phyloP scores from a whole-genome alignment of 495 filamentous ascomycete species.

The Penicillium ucsense region DNA sequence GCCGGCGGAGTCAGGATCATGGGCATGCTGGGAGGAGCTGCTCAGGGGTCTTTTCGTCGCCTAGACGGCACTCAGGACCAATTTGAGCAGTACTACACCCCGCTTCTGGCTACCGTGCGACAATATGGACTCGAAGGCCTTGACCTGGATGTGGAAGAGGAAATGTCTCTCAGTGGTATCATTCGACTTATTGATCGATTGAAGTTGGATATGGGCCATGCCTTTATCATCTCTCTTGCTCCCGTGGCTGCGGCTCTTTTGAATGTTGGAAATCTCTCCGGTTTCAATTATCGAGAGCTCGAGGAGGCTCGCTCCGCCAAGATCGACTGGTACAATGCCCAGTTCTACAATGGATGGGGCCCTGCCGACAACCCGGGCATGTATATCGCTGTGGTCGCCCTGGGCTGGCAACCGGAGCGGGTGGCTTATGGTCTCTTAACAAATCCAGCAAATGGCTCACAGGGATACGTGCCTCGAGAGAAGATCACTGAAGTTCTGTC shows the following conservation, averaged over 20 bases:
- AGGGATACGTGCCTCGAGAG: constrained; percentile 45
- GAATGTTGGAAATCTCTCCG: constrained; percentile 53
- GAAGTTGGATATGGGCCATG: constrained; percentile 57
- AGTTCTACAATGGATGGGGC: constrained; percentile 82
- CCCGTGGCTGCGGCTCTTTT: constrained; percentile 67
- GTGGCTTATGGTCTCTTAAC: constrained; percentile 68
- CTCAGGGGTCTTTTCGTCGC: constrained; percentile 55
- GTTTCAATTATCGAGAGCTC: constrained; percentile 62
- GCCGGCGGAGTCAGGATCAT: constrained; percentile 58
- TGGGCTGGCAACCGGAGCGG: constrained; percentile 55
- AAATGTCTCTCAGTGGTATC: constrained; percentile 60
- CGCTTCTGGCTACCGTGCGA: constrained; percentile 49
- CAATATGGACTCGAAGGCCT: constrained; percentile 55
- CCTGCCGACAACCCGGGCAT: constrained; percentile 45
- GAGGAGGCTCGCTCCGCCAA: constrained; percentile 53
- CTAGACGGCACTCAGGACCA: constrained; percentile 47
- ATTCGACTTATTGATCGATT: constrained; percentile 62
- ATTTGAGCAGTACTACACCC: constrained; percentile 60
- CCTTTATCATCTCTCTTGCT: constrained; percentile 67
- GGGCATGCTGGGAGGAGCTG: constrained; percentile 78
- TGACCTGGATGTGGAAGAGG: constrained; percentile 78
- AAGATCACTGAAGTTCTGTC: constrained; percentile 35
- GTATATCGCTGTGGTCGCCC: constrained; percentile 54
- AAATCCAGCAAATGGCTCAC: constrained; percentile 53
- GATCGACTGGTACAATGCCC: constrained; percentile 73